Evolutionary conservation across 306 rosid genomes (phyloP).

Genomic region (Lupinus albus): DNA sequence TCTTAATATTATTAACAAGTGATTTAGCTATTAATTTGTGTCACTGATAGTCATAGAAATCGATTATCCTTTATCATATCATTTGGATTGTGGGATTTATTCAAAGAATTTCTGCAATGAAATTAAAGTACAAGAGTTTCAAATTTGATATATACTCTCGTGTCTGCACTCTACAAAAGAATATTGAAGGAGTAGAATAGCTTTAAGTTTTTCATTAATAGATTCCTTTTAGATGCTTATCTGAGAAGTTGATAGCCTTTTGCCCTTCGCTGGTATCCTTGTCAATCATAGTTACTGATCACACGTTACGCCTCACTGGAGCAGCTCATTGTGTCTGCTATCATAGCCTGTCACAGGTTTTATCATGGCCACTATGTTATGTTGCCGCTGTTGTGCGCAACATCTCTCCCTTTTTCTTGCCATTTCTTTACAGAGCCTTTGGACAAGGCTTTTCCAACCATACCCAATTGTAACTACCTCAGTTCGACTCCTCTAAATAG

Average conservation of each 20-base stretch:
- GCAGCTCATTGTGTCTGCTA: neutral
- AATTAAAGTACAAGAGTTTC: neutral
- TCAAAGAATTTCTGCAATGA: neutral
- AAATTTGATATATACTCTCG: neutral
- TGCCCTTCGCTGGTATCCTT: neutral
- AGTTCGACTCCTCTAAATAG: neutral
- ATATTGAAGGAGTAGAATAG: conserved; percentile 12
- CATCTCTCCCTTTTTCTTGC: neutral
- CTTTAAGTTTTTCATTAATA: neutral
- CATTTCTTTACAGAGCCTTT: too few species aligned
- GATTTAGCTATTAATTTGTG: neutral
- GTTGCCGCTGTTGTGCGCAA: neutral
- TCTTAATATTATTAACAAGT: too few species aligned
- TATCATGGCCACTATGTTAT: too few species aligned
- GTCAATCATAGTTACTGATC: neutral
- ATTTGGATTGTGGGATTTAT: conserved; percentile 11
- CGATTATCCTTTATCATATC: neutral
- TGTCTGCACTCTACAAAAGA: neutral
- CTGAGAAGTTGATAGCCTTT: neutral
- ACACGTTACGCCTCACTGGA: neutral
- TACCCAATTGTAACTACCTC: neutral
- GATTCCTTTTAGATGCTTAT: conserved; percentile 1
- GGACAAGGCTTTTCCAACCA: neutral
- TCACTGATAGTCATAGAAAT: neutral
- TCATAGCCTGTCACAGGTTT: too few species aligned